phyloP scores from a whole-genome alignment of 2,329 filamentous ascomycete genomes.

The Aurifilum marmelostoma region DNA sequence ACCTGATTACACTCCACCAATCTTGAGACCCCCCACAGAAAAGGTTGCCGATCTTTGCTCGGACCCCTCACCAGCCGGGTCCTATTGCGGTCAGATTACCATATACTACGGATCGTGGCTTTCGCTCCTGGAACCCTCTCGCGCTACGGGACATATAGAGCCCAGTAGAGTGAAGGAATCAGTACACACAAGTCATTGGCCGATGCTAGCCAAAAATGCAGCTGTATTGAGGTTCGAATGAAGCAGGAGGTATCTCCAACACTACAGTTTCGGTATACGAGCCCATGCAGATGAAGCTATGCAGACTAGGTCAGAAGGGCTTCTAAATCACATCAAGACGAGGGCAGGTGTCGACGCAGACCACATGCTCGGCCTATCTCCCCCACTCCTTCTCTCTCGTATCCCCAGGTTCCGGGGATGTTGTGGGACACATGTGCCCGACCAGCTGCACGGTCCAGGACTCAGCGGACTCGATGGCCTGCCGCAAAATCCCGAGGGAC shows the following conservation, averaged over 20 bases:
- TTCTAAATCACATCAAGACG: neutral
- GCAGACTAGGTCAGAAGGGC: neutral
- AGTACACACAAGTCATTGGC: neutral
- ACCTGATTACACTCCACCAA: neutral
- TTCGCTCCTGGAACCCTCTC: neutral
- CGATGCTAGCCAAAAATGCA: neutral
- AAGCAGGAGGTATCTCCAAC: neutral
- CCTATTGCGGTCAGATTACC: neutral
- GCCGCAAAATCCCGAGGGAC: neutral
- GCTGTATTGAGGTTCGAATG: neutral
- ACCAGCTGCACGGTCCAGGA: neutral
- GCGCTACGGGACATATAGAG: too few relatives aligned
- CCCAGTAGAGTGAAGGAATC: neutral
- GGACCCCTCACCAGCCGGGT: neutral
- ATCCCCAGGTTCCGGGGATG: neutral
- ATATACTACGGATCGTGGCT: neutral
- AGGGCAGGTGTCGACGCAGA: neutral
- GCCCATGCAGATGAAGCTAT: neutral
- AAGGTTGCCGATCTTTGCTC: neutral
- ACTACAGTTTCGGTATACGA: neutral
- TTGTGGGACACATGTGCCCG: neutral
- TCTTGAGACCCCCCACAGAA: neutral
- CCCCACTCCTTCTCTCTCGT: neutral
- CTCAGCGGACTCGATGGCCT: neutral
- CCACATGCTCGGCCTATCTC: neutral